Evolutionary conservation across 106 monocot genomes (phyloP), one percentile per base, ranked within the genome.

Genomic region (Allium cepa): DNA sequence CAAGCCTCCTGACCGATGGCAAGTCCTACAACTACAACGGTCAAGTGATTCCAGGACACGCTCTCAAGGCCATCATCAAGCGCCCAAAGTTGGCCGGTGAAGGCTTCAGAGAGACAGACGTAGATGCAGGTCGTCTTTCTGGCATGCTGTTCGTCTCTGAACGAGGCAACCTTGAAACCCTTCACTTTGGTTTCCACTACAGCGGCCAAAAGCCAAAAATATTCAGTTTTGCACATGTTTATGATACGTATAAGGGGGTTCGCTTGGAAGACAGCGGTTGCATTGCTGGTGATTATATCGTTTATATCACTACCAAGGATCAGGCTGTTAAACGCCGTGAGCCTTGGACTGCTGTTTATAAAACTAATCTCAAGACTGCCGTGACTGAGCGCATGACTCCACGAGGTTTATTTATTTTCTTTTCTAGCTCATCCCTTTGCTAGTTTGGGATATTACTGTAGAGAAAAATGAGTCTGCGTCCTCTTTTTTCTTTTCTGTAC

Each of bases 301-400:
- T 60, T n/a, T 60, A 60, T 60, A 26, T 60, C 11, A 60, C 15
- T 26, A 60, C 60, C 16, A 60, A 60, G 60, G 60, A 60, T 9
- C 60, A 10, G 0, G 60, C 60, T 22, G 60, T 26, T 10, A 26
- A 60, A 8, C 60, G 60, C 1, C 60, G 60, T 60, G 22, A 60
- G 60, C 60, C 60, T 26, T 60, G 60, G 60, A 60, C 60, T 60
- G 60, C 60, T 26, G 60, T 60, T 60, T 60, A 60, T 18, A 17
- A 8, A 9, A 60, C 60, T 26, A 22, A 60, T 60, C 60, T 60
- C 17, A 60, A 60, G 60, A 60, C 60, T 10, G 60, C 22, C 17
- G 26, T 3, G 9, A 17, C 60, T 26, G 60, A 60, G 0, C 60
- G 60, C 16, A 16, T 60, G 10, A 60, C 60, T 26, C 60, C 60